Evolutionary conservation across 176 grass and related monocot species (phyloP).

Genomic region (Otatea glauca): DNA sequence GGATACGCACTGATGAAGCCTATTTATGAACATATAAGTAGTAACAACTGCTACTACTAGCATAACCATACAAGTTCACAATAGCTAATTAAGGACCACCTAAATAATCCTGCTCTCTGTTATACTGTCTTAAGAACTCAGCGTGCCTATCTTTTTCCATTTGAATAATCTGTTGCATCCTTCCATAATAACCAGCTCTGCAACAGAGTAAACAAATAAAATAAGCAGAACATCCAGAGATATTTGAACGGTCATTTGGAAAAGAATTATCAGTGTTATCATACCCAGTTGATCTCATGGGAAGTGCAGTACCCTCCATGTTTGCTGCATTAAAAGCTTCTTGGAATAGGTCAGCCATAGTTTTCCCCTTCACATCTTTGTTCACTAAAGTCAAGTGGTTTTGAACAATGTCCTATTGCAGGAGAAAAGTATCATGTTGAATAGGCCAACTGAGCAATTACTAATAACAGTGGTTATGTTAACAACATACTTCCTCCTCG

Average conservation of each 20-base stretch:
- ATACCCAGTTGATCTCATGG: constrained; percentile 58
- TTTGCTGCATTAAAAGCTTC: constrained; percentile 61
- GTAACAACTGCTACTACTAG: constrained; percentile 27
- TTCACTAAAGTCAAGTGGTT: constrained; percentile 37
- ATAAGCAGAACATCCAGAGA: constrained; percentile 28
- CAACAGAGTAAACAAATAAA: constrained; percentile 27
- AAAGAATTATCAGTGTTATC: constrained; percentile 28
- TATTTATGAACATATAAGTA: constrained; percentile 24
- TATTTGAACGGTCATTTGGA: constrained; percentile 23
- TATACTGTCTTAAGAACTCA: constrained; percentile 66
- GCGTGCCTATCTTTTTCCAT: constrained; percentile 75
- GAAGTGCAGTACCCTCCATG: constrained; percentile 37
- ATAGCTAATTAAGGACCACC: constrained; percentile 39
- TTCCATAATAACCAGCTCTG: constrained; percentile 75
- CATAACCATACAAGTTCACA: constrained; percentile 19
- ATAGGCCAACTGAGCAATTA: constrained; percentile 14
- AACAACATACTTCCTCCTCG: constrained; percentile 70
- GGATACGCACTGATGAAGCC: not conserved
- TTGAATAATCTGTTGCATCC: constrained; percentile 79
- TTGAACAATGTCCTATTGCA: constrained; percentile 63
- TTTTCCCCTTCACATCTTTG: constrained; percentile 61
- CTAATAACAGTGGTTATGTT: constrained; percentile 19
- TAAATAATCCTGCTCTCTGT: constrained; percentile 46
- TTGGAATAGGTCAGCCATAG: constrained; percentile 90
- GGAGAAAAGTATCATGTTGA: constrained; percentile 40